These are phyloP conservation scores for Pichia cephalocereana DNA, from an alignment of 805 yeast species.

Conservation along the genomic window DNA sequence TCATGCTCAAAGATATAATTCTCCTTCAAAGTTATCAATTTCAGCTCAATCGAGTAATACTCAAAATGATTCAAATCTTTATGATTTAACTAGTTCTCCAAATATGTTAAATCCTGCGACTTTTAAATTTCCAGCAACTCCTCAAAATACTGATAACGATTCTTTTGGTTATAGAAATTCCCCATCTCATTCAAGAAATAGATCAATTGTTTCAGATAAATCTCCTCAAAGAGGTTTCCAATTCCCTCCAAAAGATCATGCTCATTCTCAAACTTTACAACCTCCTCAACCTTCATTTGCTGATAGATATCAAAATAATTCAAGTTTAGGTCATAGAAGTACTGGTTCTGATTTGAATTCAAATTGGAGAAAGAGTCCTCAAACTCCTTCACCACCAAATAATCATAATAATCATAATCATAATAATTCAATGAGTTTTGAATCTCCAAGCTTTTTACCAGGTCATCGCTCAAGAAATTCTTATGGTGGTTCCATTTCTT, in stretches of 20 bases:
- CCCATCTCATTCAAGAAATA: constrained; percentile 19
- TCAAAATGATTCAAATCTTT: not conserved
- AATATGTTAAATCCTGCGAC: constrained; percentile 22
- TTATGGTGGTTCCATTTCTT: constrained; percentile 54
- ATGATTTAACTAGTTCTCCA: constrained; percentile 8
- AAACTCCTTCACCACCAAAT: constrained; percentile 15
- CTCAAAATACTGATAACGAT: constrained; percentile 9
- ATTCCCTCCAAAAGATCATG: constrained; percentile 46
- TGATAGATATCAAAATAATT: constrained; percentile 20
- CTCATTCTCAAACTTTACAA: constrained; percentile 20
- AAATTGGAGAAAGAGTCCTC: constrained; percentile 53
- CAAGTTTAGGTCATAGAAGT: constrained; percentile 26
- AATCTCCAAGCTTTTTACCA: constrained; percentile 44
- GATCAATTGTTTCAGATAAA: constrained; percentile 18
- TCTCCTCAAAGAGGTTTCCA: constrained; percentile 48
- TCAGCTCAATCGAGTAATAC: constrained; percentile 3
- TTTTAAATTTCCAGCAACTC: constrained; percentile 49
- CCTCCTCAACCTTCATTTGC: constrained; percentile 50
- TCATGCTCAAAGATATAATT: constrained; percentile 53
- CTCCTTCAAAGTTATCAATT: constrained; percentile 24
- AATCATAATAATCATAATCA: not conserved
- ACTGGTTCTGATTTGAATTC: constrained; percentile 40
- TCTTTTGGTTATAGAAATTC: constrained; percentile 3
- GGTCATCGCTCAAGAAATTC: constrained; percentile 66
- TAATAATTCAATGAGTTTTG: constrained; percentile 9